Percentiles rank a stretch among this genome's conserved stretches.
Conservation (phyloP, 108 stramenopile genomes). For the Chaetoceros tenuissimus region DNA sequence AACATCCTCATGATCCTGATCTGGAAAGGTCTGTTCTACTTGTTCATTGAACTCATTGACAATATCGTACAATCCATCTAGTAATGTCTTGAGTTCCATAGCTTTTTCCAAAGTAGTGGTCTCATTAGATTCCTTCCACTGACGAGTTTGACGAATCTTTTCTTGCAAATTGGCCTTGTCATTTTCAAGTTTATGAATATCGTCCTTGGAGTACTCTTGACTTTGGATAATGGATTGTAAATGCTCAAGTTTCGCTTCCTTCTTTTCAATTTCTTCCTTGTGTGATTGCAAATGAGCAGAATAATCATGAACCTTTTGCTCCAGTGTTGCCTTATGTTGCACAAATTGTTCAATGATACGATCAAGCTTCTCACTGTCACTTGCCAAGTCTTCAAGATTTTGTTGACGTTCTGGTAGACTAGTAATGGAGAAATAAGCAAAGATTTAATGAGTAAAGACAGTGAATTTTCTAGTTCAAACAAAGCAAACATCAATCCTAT, state of each 20-base stretch:
- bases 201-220: constrained; percentile 64
- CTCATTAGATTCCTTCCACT: too few relatives aligned
- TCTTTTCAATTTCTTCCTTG: constrained; percentile 35
- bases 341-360: constrained; percentile 70
- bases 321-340: constrained; percentile 54
- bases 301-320: constrained; percentile 52
- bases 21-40: too few relatives aligned
- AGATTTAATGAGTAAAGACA: neutral
- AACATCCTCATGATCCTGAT: too few relatives aligned
- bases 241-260: constrained; percentile 20
- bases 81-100: too few relatives aligned
- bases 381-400: constrained; percentile 62
- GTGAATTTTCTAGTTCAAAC: neutral
- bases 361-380: constrained; percentile 84
- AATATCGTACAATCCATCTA: too few relatives aligned
- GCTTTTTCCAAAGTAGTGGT: too few relatives aligned
- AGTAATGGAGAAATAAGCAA: neutral
- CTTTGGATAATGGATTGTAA: constrained; percentile 34
- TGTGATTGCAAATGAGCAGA: constrained; percentile 42
- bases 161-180: too few relatives aligned
- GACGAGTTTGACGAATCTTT: too few relatives aligned
- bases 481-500: neutral
- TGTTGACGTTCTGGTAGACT: constrained; percentile 55
- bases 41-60: too few relatives aligned
- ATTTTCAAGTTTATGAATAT: constrained; percentile 57